Conservation (phyloP, 306 rosid genomes). For the Calophaca sinica region DNA sequence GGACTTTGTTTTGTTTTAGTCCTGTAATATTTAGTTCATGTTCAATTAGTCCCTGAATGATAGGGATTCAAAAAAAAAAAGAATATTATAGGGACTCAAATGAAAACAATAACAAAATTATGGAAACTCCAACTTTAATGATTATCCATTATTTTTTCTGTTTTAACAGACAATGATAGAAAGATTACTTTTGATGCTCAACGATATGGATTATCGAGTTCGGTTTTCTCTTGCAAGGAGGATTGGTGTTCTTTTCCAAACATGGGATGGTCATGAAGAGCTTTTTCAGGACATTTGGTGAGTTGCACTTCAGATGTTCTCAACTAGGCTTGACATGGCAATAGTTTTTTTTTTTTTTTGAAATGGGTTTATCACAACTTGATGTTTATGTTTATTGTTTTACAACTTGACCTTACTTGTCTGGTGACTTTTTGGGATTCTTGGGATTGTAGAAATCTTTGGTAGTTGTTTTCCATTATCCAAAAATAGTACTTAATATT, state of each 20-base stretch:
- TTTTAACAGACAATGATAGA: constrained; percentile 73
- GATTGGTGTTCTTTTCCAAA: constrained; percentile 86
- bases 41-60: too few species aligned
- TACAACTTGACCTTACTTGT: constrained; percentile 2
- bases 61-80: too few species aligned
- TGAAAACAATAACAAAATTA: too few species aligned
- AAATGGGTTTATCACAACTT: neutral
- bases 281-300: constrained; percentile 91
- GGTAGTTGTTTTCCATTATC: constrained; percentile 21
- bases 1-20: too few species aligned
- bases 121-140: neutral
- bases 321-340: neutral
- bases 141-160: constrained; percentile 38
- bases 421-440: neutral
- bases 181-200: constrained; percentile 73
- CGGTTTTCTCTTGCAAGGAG: constrained; percentile 75
- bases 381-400: constrained; percentile 24
- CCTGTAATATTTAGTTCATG: too few species aligned
- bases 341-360: constrained; percentile 16
- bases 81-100: too few species aligned
- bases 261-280: constrained; percentile 95
- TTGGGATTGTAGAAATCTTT: constrained; percentile 1
- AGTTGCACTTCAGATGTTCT: constrained; percentile 45
- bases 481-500: constrained; percentile 1
- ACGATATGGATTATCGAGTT: constrained; percentile 86